Conservation (phyloP, 352 stramenopile species). For the Phytopythium montanum region DNA sequence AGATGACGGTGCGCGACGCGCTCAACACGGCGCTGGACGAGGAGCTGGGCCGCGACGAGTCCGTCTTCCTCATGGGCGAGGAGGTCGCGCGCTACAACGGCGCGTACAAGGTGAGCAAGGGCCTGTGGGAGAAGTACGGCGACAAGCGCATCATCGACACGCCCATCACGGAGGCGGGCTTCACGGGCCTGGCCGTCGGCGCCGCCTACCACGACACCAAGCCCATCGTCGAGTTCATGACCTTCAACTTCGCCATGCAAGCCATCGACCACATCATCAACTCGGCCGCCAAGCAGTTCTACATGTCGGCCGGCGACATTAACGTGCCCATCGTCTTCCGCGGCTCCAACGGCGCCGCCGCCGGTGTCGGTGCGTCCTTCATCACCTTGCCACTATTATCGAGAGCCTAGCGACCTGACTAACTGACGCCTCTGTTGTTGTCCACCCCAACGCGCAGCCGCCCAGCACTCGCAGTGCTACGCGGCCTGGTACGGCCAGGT, state of each 20-base stretch:
- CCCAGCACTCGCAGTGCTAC: constrained; percentile 99
- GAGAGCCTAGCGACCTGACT: not conserved
- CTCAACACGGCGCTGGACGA: constrained; percentile 99
- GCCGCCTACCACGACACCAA: constrained; percentile 96
- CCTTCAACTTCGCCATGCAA: constrained; percentile 99
- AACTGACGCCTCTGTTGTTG: not conserved
- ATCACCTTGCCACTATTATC: no score
- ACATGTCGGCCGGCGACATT: constrained; percentile 99
- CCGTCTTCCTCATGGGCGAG: constrained; percentile 95
- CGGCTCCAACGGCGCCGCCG: constrained; percentile 96
- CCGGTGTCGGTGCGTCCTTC: constrained; percentile 89
- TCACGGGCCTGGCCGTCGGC: constrained; percentile 93
- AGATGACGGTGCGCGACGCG: constrained; percentile 97
- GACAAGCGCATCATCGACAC: constrained; percentile 99
- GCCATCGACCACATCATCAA: constrained; percentile 99
- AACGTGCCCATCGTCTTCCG: constrained; percentile 99
- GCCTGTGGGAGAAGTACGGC: constrained; percentile 99
- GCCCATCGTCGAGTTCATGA: constrained; percentile 99
- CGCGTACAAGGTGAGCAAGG: constrained; percentile 99
- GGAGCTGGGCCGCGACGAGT: constrained; percentile 97
- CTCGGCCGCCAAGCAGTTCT: constrained; percentile 99
- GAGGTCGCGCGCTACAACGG: constrained; percentile 99
- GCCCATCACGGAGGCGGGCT: constrained; percentile 98
- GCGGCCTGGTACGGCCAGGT: constrained; percentile 97
- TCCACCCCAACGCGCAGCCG: constrained; percentile 34